Evolutionary conservation across 1,139 yeast genomes (phyloP).

Genomic region (Ashbya aceris): DNA sequence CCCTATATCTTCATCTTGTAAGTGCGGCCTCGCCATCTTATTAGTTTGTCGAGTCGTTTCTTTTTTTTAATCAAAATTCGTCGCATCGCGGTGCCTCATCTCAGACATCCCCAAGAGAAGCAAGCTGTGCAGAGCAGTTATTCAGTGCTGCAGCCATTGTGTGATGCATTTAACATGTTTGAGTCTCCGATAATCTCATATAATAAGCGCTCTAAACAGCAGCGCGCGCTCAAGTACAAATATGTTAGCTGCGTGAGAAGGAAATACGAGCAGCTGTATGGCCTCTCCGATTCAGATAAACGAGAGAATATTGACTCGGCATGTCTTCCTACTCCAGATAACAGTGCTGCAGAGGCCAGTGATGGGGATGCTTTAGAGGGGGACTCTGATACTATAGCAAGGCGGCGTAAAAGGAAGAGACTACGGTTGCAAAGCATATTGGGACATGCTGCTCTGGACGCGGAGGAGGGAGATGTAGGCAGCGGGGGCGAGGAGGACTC

Average conservation of each 20-base stretch:
- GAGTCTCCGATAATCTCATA: conserved; percentile 19
- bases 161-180: conserved; percentile 17
- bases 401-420: conserved; percentile 10
- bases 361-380: conserved; percentile 11
- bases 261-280: conserved; percentile 11
- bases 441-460: conserved; percentile 15
- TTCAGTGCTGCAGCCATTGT: too few species aligned
- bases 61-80: too few species aligned
- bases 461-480: conserved; percentile 4
- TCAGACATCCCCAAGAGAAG: too few species aligned
- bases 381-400: conserved; percentile 4
- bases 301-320: conserved; percentile 4
- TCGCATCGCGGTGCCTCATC: too few species aligned
- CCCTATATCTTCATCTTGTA: too few species aligned
- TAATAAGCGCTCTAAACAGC: conserved; percentile 11
- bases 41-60: too few species aligned
- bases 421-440: conserved; percentile 14
- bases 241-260: conserved; percentile 19
- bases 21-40: too few species aligned
- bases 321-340: conserved; percentile 24
- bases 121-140: too few species aligned
- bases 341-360: conserved; percentile 20
- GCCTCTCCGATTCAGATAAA: not conserved
- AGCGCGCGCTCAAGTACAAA: conserved; percentile 24
- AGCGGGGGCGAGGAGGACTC: conserved; percentile 7